These are phyloP conservation scores for Pichia sp. DNA, from an alignment of 1,139 yeast genomes.

Conservation along the genomic window DNA sequence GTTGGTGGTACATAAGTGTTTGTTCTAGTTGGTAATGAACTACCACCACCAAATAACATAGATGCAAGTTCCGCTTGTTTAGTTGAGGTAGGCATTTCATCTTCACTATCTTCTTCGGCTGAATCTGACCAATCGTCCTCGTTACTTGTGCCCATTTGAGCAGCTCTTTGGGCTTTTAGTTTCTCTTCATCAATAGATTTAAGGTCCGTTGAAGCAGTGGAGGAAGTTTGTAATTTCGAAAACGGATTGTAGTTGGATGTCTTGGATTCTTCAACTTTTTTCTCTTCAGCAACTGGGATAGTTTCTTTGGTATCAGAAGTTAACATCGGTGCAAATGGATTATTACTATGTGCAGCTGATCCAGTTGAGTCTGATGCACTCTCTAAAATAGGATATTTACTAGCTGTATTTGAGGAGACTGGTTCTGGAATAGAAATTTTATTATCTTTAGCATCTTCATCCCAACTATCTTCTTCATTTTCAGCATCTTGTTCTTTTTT, in stretches of 20 bases:
- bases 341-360: constrained; percentile 20
- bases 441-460: constrained; percentile 13
- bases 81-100: constrained; percentile 34
- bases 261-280: constrained; percentile 8
- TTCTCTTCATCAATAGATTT: constrained; percentile 41
- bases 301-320: constrained; percentile 3
- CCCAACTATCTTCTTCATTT: constrained; percentile 21
- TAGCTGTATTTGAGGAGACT: neutral
- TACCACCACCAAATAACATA: constrained; percentile 43
- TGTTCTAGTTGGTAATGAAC: constrained; percentile 17
- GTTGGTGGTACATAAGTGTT: constrained; percentile 18
- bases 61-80: constrained; percentile 56
- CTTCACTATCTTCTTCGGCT: constrained; percentile 53
- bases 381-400: too few species aligned
- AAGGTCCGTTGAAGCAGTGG: constrained; percentile 11
- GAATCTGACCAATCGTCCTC: constrained; percentile 36
- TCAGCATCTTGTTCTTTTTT: constrained; percentile 32
- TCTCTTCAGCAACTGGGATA: neutral
- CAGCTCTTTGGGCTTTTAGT: constrained; percentile 56
- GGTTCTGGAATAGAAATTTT: constrained; percentile 10
- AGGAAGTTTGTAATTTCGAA: constrained; percentile 38
- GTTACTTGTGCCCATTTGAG: constrained; percentile 53
- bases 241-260: constrained; percentile 36
- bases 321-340: constrained; percentile 28
- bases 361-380: neutral